These are phyloP conservation scores for Isabelozyma rhagii DNA, from an alignment of 805 yeast genomes.

Conservation along the genomic window DNA sequence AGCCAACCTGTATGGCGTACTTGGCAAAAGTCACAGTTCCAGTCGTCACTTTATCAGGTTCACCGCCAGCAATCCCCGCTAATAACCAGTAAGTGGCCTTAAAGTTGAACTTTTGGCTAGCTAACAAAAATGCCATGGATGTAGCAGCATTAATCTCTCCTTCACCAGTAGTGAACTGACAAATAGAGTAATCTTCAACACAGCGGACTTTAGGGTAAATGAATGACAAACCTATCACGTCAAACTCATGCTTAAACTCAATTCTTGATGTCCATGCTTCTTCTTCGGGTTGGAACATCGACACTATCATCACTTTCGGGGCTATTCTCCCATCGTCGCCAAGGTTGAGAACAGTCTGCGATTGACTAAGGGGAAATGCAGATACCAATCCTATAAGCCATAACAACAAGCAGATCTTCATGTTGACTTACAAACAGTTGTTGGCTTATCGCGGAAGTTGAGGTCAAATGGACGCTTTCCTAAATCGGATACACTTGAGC, in stretches of 20 bases:
- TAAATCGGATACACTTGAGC: neutral
- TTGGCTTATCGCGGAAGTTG: neutral
- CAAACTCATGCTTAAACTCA: conserved; percentile 49
- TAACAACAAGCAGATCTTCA: neutral
- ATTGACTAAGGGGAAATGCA: neutral
- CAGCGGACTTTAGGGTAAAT: conserved; percentile 56
- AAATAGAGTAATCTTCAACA: conserved; percentile 47
- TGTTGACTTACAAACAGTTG: neutral
- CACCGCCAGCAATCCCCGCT: conserved; percentile 67
- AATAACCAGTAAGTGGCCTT: conserved; percentile 57
- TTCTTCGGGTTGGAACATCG: conserved; percentile 53
- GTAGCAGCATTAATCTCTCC: conserved; percentile 69
- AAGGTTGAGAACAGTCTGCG: neutral
- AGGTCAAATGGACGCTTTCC: neutral
- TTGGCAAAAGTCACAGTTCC: conserved; percentile 61
- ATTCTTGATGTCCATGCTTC: conserved; percentile 49
- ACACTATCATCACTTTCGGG: conserved; percentile 55
- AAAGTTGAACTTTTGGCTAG: conserved; percentile 54
- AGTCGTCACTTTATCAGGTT: conserved; percentile 51
- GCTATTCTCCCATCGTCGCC: neutral
- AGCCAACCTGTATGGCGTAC: conserved; percentile 59
- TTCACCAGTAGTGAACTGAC: conserved; percentile 66
- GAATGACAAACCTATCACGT: conserved; percentile 64
- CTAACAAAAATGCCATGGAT: conserved; percentile 50
- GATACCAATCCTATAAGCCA: neutral